A percentile compares a stretch with the other conserved stretches of the same genome.
Evolutionary conservation across 116 monocot genomes (phyloP).

Genomic region (Zostera marina): DNA sequence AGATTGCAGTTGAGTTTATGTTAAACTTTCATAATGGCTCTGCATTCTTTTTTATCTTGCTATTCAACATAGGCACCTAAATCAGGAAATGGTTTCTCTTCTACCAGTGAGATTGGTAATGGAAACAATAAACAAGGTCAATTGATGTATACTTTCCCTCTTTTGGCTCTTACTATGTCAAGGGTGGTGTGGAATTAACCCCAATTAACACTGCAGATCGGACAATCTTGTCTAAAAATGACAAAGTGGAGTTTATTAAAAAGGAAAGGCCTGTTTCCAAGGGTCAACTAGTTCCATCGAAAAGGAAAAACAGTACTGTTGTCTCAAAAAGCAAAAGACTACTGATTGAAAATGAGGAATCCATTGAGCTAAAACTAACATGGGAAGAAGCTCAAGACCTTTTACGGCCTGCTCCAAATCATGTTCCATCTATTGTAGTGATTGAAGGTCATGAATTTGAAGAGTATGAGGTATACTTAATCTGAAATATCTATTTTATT

Average conservation of each 20-base stretch:
- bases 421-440: constrained; percentile 31
- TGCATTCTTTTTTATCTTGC: not conserved
- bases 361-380: constrained; percentile 70
- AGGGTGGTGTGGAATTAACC: constrained; percentile 29
- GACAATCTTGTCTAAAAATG: constrained; percentile 24
- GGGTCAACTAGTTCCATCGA: constrained; percentile 17
- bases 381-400: constrained; percentile 95
- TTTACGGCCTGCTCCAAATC: constrained; percentile 48
- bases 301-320: constrained; percentile 43
- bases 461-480: constrained; percentile 65
- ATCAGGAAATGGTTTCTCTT: constrained; percentile 29
- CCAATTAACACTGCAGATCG: constrained; percentile 17
- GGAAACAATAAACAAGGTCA: constrained; percentile 22
- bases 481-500: not conserved
- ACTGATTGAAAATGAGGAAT: constrained; percentile 75
- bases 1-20: not conserved
- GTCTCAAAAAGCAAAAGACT: constrained; percentile 68
- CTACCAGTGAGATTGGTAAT: constrained; percentile 24
- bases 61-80: constrained; percentile 21
- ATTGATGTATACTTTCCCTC: constrained; percentile 11
- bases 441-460: constrained; percentile 92
- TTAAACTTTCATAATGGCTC: not conserved
- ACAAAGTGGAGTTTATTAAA: constrained; percentile 30
- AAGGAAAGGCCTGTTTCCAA: constrained; percentile 33
- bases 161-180: constrained; percentile 16